Conservation (phyloP, 495 filamentous ascomycete genomes). For the Darksidea phi region DNA sequence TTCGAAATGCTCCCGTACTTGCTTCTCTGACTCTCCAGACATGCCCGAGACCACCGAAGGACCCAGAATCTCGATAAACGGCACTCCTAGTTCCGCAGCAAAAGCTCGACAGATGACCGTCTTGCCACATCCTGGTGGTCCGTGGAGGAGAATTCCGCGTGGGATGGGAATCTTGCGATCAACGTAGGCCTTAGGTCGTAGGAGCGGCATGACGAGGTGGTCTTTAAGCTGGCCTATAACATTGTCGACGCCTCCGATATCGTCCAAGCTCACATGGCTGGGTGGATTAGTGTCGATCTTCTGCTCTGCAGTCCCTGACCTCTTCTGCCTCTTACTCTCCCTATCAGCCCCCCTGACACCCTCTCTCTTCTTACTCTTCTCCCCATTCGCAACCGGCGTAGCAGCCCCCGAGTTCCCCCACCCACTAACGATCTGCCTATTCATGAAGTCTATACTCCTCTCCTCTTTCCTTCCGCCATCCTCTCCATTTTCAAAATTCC, state of each 20-base stretch:
- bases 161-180: constrained; percentile 65
- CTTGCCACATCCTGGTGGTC: constrained; percentile 93
- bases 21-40: constrained; percentile 96
- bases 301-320: constrained; percentile 45
- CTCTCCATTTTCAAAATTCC: constrained; percentile 56
- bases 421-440: constrained; percentile 67
- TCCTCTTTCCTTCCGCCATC: constrained; percentile 13
- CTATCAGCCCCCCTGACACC: constrained; percentile 66
- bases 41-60: constrained; percentile 90
- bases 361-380: constrained; percentile 33
- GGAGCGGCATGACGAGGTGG: constrained; percentile 76
- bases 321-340: constrained; percentile 44
- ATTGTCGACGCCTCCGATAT: constrained; percentile 83
- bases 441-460: constrained; percentile 67
- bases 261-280: constrained; percentile 69
- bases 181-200: constrained; percentile 60
- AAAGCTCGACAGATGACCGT: constrained; percentile 91
- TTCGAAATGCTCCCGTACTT: constrained; percentile 85
- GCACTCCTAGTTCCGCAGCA: constrained; percentile 78
- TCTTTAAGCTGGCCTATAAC: constrained; percentile 75
- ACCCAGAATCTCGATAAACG: constrained; percentile 85
- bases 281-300: constrained; percentile 66
- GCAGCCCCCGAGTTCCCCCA: constrained; percentile 54
- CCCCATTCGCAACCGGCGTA: constrained; percentile 30
- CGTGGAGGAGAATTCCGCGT: constrained; percentile 87